Evolutionary conservation across 805 yeast species (phyloP), one percentile per base, ranked within the genome.

Genomic region (Candida khao-thaluensis): DNA sequence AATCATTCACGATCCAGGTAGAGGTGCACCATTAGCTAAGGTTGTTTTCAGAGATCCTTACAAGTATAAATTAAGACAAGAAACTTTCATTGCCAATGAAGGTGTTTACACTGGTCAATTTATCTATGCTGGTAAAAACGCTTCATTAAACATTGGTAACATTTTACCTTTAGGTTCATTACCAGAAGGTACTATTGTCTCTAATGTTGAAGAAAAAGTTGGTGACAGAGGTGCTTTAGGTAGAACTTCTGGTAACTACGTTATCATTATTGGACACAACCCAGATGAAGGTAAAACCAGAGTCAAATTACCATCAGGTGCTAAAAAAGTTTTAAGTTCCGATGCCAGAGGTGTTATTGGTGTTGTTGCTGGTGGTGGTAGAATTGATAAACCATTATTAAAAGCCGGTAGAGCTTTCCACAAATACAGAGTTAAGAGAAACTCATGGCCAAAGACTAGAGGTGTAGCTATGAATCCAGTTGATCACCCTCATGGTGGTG

Each of bases 391-490:
- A 81, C 99, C 99, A 77, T 79, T 91, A 79, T 85, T 91, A 72
- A 91, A 91, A 87, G 99, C 99, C 70, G 98, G 98, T 80, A 89
- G 95, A 81, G 99, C 99, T 57, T 91, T 83, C 96, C 96, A 91
- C 90, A 91, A 91, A 82, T 90, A 85, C 93, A 90, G 76, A 78
- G 95, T 90, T 66, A 93, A 93, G 95, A 83, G 98, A 81, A 89
- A 93, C 95, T 88, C 96, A 57, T 93, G 98, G 98, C 99, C 99
- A 78, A 90, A 88, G 86, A 93, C 98, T 69, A 89, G 98, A 82
- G 99, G 98, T 91, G 98, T 91, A 72, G 99, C 99, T 73, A 91
- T 93, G 99, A 91, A 91, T 81, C 98, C 98, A 75, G 99, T 91
- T 74, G 99, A 91, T 74, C 99, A 91, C 82, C 99, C 99, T 74